Evolutionary conservation across 2,329 filamentous ascomycete genomes (phyloP).

Genomic region (Talaromyces verruculosus): DNA sequence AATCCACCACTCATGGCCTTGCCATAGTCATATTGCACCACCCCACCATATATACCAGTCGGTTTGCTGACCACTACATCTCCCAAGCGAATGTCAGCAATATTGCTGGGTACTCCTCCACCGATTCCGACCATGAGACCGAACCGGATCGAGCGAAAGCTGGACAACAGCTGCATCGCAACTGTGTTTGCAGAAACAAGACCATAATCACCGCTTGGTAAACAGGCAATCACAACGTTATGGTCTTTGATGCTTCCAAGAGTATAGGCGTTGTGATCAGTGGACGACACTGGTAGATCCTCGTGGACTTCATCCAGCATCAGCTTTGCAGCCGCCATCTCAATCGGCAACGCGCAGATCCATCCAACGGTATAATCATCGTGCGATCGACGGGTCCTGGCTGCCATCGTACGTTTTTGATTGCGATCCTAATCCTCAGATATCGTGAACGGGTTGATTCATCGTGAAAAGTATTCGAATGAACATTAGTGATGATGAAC

Average conservation of each 20-base stretch:
- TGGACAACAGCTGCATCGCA: not conserved
- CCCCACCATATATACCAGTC: not conserved
- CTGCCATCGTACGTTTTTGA: not conserved
- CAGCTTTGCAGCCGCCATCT: not conserved
- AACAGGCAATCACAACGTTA: not conserved
- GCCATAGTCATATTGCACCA: not conserved
- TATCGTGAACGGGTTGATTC: too few relatives aligned
- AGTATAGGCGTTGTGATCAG: not conserved
- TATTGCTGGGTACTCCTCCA: not conserved
- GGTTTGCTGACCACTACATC: conserved; percentile 3
- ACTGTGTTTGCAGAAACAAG: not conserved
- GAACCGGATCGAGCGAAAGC: not conserved
- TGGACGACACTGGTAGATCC: not conserved
- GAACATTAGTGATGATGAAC: too few relatives aligned
- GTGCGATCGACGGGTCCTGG: not conserved
- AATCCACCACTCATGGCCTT: conserved; percentile 2
- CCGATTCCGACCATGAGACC: not conserved
- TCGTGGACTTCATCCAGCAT: conserved; percentile 1
- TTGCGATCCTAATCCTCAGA: too few relatives aligned
- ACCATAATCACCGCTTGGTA: not conserved
- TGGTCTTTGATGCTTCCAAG: not conserved
- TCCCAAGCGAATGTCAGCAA: not conserved
- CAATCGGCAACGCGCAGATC: not conserved
- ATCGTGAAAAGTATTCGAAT: too few relatives aligned
- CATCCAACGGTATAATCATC: not conserved